phyloP scores from a whole-genome alignment of 192 early-diverging fungal species.

The Linnemannia schmuckeri region DNA sequence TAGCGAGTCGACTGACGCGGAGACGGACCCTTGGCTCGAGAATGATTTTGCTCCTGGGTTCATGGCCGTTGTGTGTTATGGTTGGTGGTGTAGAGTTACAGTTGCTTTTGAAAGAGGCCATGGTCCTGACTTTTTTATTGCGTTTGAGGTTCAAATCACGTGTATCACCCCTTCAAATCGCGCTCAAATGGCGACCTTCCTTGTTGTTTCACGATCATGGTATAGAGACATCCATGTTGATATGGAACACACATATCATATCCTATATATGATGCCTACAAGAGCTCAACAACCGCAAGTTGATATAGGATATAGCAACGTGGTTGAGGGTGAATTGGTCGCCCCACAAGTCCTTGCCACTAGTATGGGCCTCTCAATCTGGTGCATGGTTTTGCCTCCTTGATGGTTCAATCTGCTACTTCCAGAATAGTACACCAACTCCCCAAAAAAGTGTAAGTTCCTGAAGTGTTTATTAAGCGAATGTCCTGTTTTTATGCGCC shows the following conservation, averaged over 20 bases:
- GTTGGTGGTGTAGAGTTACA: not conserved
- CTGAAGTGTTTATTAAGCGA: not conserved
- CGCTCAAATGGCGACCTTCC: no score
- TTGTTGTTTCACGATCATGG: no score
- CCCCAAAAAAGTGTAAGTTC: not conserved
- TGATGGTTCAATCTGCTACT: no score
- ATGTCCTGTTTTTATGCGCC: not conserved
- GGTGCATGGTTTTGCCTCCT: no score
- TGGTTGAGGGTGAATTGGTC: no score
- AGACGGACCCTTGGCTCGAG: constrained; percentile 18
- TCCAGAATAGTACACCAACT: not conserved
- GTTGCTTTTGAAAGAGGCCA: not conserved
- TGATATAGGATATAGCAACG: no score
- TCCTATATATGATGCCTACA: no score
- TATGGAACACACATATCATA: no score
- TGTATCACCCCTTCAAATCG: not conserved
- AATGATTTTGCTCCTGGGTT: constrained; percentile 27
- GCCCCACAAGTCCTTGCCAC: no score
- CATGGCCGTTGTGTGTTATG: constrained; percentile 9
- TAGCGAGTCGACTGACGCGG: constrained; percentile 43
- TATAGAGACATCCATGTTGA: no score
- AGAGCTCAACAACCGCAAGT: no score
- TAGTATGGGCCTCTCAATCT: no score
- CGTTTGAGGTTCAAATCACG: not conserved
- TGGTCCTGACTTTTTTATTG: not conserved